Conservation (phyloP, 2,329 filamentous ascomycete species). For the Xylaria sp. region DNA sequence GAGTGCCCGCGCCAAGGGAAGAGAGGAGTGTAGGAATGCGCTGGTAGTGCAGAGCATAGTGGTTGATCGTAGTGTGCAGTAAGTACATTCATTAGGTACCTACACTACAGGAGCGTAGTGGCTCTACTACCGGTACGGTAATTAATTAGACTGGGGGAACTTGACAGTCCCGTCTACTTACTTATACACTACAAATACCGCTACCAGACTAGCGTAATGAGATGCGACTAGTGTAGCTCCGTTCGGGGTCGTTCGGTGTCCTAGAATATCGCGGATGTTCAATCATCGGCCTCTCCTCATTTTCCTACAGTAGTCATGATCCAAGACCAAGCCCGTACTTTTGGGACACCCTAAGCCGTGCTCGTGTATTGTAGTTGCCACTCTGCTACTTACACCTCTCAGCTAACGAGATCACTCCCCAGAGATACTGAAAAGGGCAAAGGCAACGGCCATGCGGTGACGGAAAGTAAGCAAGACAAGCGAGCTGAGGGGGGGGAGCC, state of each 20-base stretch:
- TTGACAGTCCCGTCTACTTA: neutral
- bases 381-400: neutral
- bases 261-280: conserved; percentile 5
- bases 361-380: no score
- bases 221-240: neutral
- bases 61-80: neutral
- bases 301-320: neutral
- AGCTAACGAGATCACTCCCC: neutral
- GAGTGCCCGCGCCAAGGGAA: no score
- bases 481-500: conserved; percentile 17
- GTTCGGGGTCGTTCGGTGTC: neutral
- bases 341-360: no score
- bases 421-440: neutral
- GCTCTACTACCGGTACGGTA: neutral
- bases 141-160: neutral
- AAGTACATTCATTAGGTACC: neutral
- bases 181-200: no score
- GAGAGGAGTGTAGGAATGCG: no score
- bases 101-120: neutral
- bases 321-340: neutral
- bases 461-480: conserved; percentile 18
- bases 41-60: no score
- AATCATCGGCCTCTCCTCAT: conserved; percentile 5
- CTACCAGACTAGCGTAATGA: neutral
- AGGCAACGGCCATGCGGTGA: neutral